phyloP scores from a whole-genome alignment of 768 basidiomycete species.

The Leccinum olivaceopallidum region DNA sequence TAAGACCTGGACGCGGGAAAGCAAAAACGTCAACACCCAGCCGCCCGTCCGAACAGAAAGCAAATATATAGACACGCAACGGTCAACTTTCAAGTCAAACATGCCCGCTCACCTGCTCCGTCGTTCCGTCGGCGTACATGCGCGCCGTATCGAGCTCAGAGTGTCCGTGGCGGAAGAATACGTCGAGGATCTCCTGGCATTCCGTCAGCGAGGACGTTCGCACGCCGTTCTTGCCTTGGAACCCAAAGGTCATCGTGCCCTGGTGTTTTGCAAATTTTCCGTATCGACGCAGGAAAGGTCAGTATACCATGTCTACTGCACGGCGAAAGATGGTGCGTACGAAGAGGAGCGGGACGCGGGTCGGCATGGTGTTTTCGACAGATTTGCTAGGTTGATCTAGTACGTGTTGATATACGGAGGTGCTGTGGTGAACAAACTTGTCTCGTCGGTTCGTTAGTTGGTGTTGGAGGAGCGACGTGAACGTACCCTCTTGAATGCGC shows the following conservation, averaged over 20 bases:
- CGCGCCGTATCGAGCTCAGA: slow-evolving; percentile 53
- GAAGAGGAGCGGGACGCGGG: slow-evolving; percentile 31
- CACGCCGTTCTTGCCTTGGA: slow-evolving; percentile 41
- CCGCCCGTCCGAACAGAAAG: neutral
- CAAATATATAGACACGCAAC: neutral
- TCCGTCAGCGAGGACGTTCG: slow-evolving; percentile 37
- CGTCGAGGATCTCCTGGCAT: slow-evolving; percentile 46
- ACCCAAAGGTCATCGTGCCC: slow-evolving; percentile 53
- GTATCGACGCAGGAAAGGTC: neutral
- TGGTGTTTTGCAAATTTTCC: neutral
- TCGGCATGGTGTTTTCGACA: slow-evolving; percentile 18
- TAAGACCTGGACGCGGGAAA: slow-evolving; percentile 32
- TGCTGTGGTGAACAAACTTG: neutral
- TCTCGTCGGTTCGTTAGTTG: neutral
- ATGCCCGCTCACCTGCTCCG: slow-evolving; percentile 44
- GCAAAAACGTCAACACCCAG: neutral
- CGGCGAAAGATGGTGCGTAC: slow-evolving; percentile 9
- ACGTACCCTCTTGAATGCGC: neutral
- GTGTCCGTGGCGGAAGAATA: slow-evolving; percentile 43
- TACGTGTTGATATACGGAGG: neutral
- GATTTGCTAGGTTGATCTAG: neutral
- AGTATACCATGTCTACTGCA: neutral
- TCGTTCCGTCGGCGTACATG: slow-evolving; percentile 52
- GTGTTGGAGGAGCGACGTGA: neutral
- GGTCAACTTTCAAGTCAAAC: neutral